Conservation (phyloP, 768 basidiomycete genomes). For the Xerocomellus chrysenteron region DNA sequence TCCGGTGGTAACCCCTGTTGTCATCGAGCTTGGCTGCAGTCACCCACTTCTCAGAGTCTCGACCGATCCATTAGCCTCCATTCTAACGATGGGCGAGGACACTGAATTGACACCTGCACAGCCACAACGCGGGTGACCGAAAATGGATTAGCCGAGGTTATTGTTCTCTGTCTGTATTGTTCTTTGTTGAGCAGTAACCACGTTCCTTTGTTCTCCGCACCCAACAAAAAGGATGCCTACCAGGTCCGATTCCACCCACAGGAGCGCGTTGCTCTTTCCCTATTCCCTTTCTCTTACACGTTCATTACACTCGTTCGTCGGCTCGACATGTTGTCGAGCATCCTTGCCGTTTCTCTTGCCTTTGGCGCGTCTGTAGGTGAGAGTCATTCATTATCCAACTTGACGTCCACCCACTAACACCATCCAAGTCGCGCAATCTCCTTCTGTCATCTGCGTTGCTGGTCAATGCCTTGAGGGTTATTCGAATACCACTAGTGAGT, state of each 20-base stretch:
- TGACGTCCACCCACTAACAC: background rate
- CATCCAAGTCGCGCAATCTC: slow-evolving; percentile 52
- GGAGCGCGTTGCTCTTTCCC: slow-evolving; percentile 26
- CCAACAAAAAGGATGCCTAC: slow-evolving; percentile 31
- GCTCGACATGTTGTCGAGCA: slow-evolving; percentile 40
- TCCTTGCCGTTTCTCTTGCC: slow-evolving; percentile 37
- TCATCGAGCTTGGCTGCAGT: background rate
- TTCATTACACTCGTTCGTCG: slow-evolving; percentile 26
- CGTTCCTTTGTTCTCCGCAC: slow-evolving; percentile 24
- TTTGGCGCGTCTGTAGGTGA: slow-evolving; percentile 41
- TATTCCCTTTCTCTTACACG: slow-evolving; percentile 11
- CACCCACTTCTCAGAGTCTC: background rate
- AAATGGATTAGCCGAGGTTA: slow-evolving; percentile 18
- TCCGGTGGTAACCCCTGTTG: background rate
- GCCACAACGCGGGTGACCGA: slow-evolving; percentile 9
- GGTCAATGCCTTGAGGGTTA: slow-evolving; percentile 84
- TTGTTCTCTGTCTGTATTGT: slow-evolving; percentile 30
- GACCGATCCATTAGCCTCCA: background rate
- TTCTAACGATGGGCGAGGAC: background rate
- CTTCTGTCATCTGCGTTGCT: slow-evolving; percentile 76
- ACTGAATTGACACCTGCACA: background rate
- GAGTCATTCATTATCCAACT: slow-evolving; percentile 1
- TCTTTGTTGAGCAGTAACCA: slow-evolving; percentile 23
- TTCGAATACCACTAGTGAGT: slow-evolving; percentile 70
- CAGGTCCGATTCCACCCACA: slow-evolving; percentile 1